These are phyloP conservation scores for Trichosporon sp. DNA, from an alignment of 1,284 basidiomycete genomes.

Conservation along the genomic window DNA sequence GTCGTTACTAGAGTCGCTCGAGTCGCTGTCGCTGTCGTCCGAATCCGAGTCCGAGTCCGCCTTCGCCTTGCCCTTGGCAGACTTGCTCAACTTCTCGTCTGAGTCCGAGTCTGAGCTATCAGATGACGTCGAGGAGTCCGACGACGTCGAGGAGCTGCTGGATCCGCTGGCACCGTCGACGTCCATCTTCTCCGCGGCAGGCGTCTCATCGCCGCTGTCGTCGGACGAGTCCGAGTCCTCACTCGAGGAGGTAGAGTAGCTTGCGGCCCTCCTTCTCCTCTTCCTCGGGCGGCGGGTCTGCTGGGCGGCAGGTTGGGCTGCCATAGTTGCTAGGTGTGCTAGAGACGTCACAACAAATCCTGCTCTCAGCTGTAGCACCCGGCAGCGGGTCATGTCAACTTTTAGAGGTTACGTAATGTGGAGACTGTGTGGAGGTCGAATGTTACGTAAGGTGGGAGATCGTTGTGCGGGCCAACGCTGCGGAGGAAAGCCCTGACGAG, in stretches of 20 bases:
- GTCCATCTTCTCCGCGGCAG: constrained; percentile 21
- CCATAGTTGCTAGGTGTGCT: constrained; percentile 15
- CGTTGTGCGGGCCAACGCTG: neutral
- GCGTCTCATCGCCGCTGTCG: constrained; percentile 17
- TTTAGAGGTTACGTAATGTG: constrained; percentile 15
- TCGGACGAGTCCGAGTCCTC: constrained; percentile 24
- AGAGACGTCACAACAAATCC: neutral
- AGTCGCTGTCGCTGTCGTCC: constrained; percentile 1
- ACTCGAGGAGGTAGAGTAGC: constrained; percentile 31
- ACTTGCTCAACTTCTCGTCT: constrained; percentile 14
- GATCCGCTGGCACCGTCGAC: constrained; percentile 21
- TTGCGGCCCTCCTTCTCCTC: constrained; percentile 37
- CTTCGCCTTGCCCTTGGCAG: constrained; percentile 14
- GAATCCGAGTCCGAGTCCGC: neutral
- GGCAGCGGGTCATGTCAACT: constrained; percentile 8
- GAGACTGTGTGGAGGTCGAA: neutral
- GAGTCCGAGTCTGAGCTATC: constrained; percentile 29
- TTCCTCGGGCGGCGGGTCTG: constrained; percentile 25
- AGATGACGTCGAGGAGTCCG: constrained; percentile 18
- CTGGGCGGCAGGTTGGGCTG: constrained; percentile 14
- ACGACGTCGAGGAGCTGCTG: constrained; percentile 16
- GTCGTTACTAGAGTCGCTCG: neutral
- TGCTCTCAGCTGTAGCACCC: neutral
- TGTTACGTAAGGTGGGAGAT: neutral
- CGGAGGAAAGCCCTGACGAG: neutral